phyloP scores from a whole-genome alignment of 192 early-diverging fungal genomes.

The Lunasporangiospora selenospora region DNA sequence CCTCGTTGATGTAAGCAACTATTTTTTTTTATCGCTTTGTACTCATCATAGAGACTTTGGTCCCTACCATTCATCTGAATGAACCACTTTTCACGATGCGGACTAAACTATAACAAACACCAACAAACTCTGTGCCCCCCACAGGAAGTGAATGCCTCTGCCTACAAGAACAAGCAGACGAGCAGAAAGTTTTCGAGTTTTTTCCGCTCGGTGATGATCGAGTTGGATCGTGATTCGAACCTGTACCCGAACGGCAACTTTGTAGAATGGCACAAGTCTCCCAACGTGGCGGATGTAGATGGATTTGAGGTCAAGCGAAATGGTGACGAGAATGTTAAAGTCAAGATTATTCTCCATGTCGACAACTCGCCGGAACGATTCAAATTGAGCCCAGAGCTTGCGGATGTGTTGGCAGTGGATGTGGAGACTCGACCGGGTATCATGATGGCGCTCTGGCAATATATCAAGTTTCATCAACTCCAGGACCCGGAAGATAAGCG shows the following conservation, averaged over 20 bases:
- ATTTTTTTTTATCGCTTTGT: not conserved
- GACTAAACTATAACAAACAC: not conserved
- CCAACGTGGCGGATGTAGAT: constrained; percentile 64
- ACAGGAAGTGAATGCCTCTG: constrained; percentile 44
- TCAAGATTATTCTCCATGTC: constrained; percentile 80
- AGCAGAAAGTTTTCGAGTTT: constrained; percentile 87
- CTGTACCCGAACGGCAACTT: constrained; percentile 82
- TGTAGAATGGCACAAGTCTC: constrained; percentile 74
- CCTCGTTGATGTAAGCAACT: constrained; percentile 73
- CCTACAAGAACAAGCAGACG: constrained; percentile 66
- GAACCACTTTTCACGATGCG: too few species aligned
- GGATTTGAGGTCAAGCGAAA: constrained; percentile 94
- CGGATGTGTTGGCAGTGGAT: constrained; percentile 79
- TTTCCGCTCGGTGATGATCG: constrained; percentile 83
- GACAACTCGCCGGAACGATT: constrained; percentile 83
- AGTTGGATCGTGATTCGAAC: constrained; percentile 80
- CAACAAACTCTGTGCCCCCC: not conserved
- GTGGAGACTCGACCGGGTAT: constrained; percentile 76
- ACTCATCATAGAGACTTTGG: not conserved
- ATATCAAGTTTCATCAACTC: constrained; percentile 92
- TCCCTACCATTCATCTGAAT: not conserved
- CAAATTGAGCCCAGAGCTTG: constrained; percentile 78
- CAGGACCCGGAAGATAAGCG: constrained; percentile 92
- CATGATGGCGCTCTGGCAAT: constrained; percentile 94
- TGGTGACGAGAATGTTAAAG: constrained; percentile 84